These are phyloP conservation scores for Mortierella sp. DNA, from an alignment of 371 early-diverging fungal genomes.

Conservation along the genomic window DNA sequence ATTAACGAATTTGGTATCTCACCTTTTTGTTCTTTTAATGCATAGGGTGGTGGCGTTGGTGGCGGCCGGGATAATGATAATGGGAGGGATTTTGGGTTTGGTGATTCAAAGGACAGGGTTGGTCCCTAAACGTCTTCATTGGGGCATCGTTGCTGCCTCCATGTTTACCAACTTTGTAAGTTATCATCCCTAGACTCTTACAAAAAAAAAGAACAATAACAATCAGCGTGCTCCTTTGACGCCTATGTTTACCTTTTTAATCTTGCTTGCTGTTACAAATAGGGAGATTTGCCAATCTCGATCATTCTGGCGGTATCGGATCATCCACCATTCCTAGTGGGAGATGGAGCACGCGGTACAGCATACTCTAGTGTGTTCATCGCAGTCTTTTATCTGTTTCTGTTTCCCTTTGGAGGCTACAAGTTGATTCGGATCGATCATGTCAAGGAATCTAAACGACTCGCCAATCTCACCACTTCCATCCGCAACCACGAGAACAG, in stretches of 20 bases:
- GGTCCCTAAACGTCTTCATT: constrained; percentile 48
- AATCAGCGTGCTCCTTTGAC: neutral
- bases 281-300: constrained; percentile 62
- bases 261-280: neutral
- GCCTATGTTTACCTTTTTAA: neutral
- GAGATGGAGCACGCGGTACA: constrained; percentile 55
- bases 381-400: constrained; percentile 54
- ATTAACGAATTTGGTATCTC: neutral
- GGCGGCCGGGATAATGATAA: constrained; percentile 27
- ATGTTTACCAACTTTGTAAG: constrained; percentile 60
- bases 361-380: constrained; percentile 59
- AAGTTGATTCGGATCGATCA: constrained; percentile 52
- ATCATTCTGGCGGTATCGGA: constrained; percentile 57
- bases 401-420: constrained; percentile 61
- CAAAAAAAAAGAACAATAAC: too few species aligned
- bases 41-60: constrained; percentile 32
- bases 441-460: constrained; percentile 50
- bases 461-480: constrained; percentile 18
- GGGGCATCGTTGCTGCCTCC: constrained; percentile 53
- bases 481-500: constrained; percentile 6
- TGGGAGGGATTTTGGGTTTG: constrained; percentile 41
- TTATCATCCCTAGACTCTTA: neutral
- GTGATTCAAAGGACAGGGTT: constrained; percentile 40
- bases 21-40: neutral
- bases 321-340: constrained; percentile 56